Base-by-base conservation (phyloP, 1,284 basidiomycete genomes). In the Pterulicium gracile region DNA sequence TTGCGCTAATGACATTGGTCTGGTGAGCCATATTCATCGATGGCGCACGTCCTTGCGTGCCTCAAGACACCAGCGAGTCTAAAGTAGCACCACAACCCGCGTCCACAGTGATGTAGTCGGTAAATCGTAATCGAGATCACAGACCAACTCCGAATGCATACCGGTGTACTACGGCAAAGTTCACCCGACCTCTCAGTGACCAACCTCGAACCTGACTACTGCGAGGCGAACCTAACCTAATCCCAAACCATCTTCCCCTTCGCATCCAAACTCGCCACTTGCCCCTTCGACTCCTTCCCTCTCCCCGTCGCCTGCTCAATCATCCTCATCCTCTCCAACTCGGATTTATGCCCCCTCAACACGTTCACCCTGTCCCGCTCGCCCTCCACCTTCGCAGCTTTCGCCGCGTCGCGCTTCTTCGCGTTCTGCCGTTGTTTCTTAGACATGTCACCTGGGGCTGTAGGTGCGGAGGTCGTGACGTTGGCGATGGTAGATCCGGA, bases 391-490 rank as follows among this genome's bases (percentile, higher is more conserved):
- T 78, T 83, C 4, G 63, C 69, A 3, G 68, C 64, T 56, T 84
- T 86, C 49, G 67, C 56, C 0, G 71, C 70, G 20, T 82, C 81
- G 3, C 72, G 66, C 55, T 68, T 73, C 46, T 70, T 69, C 13
- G 73, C 75, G 52, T 84, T 83, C 57, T 87, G 81, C 14, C 82
- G 71, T 57, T 86, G 78, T 43, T 72, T 72, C 62, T 88, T 84
- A 14, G 77, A 78, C 50, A 71, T 55, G 2, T 67, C 54, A 46
- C 75, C 72, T 0, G 73, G 54, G 0, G 67, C 61, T 21, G 63
- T 59, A 3, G 59, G 53, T 18, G 53, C 43, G 3, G 54, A 45
- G 7, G 59, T 50, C 10, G 50, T 7, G 56, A 46, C 10, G 58
- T 15, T 22, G 42, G 48, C 22, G 43, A 43, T 48, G 43, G 45